Percentiles rank a stretch among this genome's conserved stretches.
Evolutionary conservation across 441 rosid species (phyloP).

Genomic region (Populus hybrid): DNA sequence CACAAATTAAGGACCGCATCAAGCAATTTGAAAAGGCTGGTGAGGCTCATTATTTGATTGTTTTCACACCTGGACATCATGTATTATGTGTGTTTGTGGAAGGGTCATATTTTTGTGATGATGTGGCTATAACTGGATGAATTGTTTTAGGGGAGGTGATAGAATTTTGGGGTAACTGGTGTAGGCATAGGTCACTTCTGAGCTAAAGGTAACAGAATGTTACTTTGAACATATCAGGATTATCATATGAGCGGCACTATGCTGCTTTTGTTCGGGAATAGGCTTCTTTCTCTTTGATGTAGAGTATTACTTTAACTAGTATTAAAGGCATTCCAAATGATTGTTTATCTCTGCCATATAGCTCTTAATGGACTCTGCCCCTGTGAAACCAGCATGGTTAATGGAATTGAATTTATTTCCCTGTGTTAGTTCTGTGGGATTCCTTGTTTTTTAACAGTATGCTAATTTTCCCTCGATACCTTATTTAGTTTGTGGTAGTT

Average conservation of each 20-base stretch:
- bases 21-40: constrained; percentile 71
- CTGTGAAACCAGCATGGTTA: not conserved
- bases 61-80: constrained; percentile 3
- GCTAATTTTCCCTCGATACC: not conserved
- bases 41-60: constrained; percentile 32
- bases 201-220: not conserved
- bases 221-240: not conserved
- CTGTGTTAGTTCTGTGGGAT: not conserved
- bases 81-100: not conserved
- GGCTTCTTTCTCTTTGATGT: not conserved
- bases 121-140: too few relatives aligned
- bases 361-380: not conserved
- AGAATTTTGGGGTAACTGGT: not conserved
- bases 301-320: not conserved
- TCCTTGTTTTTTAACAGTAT: not conserved
- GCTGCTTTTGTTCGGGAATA: not conserved
- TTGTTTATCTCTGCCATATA: constrained; percentile 1
- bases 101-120: not conserved
- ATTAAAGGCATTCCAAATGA: not conserved
- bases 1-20: constrained; percentile 71
- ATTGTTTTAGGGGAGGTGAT: not conserved
- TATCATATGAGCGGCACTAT: not conserved
- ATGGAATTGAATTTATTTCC: constrained; percentile 6
- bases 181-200: not conserved
- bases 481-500: not conserved